Evolutionary conservation across 495 filamentous ascomycete genomes (phyloP).

Genomic region (Xylaria scruposa): DNA sequence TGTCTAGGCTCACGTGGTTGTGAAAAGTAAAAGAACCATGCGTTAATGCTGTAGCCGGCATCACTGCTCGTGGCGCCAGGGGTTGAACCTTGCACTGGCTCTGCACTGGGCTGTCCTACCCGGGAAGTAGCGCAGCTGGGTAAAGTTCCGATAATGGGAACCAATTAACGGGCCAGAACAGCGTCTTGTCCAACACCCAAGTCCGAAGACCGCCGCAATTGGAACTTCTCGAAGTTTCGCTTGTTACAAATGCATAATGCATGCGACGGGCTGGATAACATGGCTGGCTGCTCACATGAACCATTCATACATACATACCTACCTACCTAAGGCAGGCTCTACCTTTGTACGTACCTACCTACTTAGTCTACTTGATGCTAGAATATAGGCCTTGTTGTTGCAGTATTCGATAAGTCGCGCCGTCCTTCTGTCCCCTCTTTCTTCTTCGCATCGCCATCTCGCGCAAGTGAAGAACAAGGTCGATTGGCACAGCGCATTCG

Average conservation of each 20-base stretch:
- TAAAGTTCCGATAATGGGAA: neutral
- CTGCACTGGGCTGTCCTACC: neutral
- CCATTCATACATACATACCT: neutral
- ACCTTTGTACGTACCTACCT: neutral
- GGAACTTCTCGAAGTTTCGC: constrained; percentile 25
- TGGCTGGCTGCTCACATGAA: constrained; percentile 2
- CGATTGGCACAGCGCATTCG: neutral
- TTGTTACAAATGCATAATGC: constrained; percentile 25
- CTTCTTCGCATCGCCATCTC: neutral
- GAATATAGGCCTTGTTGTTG: too few relatives aligned
- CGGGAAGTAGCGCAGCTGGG: neutral
- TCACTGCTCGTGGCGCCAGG: neutral
- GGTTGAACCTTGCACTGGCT: neutral
- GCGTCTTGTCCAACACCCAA: constrained; percentile 6
- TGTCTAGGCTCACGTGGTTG: neutral
- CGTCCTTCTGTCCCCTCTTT: too few relatives aligned
- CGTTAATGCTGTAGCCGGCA: neutral
- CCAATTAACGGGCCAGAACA: neutral
- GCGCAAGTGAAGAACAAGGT: neutral
- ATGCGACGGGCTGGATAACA: neutral
- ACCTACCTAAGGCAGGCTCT: neutral
- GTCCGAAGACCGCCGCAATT: neutral
- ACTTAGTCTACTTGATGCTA: too few relatives aligned
- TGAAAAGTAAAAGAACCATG: neutral
- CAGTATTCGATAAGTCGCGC: too few relatives aligned